Evolutionary conservation across 2,329 filamentous ascomycete genomes (phyloP).

Genomic region (Cadophora sp.): DNA sequence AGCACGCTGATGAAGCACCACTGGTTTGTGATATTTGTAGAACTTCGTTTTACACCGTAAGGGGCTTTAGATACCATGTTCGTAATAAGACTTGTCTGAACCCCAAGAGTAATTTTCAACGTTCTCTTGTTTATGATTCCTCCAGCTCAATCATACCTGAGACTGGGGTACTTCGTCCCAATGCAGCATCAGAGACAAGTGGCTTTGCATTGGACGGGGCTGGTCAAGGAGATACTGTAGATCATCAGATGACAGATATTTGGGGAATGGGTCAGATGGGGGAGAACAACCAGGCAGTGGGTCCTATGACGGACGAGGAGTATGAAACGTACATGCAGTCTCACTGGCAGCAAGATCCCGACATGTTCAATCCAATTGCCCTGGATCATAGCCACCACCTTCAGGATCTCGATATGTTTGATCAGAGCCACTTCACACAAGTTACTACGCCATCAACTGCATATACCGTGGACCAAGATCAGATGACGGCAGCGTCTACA

Average conservation of each 20-base stretch:
- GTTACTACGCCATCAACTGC: neutral
- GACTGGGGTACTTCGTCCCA: too few relatives aligned
- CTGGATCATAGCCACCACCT: neutral
- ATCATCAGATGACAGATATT: too few relatives aligned
- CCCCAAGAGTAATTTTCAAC: too few relatives aligned
- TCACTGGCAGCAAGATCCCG: neutral
- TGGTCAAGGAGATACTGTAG: neutral
- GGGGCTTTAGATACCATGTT: too few relatives aligned
- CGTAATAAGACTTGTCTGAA: too few relatives aligned
- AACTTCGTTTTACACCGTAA: neutral
- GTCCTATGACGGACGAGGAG: neutral
- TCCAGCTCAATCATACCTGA: too few relatives aligned
- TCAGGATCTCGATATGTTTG: neutral
- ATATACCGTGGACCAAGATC: neutral
- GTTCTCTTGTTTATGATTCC: too few relatives aligned
- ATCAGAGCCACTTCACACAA: neutral
- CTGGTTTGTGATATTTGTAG: neutral
- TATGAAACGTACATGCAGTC: neutral
- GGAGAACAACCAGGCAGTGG: neutral
- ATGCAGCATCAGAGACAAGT: too few relatives aligned
- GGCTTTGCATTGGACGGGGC: neutral
- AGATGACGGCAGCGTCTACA: neutral
- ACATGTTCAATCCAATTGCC: neutral
- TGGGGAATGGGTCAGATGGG: too few relatives aligned
- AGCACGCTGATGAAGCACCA: neutral